These are phyloP conservation scores for Boletus eberwhitei DNA, from an alignment of 768 basidiomycete genomes.

Conservation along the genomic window DNA sequence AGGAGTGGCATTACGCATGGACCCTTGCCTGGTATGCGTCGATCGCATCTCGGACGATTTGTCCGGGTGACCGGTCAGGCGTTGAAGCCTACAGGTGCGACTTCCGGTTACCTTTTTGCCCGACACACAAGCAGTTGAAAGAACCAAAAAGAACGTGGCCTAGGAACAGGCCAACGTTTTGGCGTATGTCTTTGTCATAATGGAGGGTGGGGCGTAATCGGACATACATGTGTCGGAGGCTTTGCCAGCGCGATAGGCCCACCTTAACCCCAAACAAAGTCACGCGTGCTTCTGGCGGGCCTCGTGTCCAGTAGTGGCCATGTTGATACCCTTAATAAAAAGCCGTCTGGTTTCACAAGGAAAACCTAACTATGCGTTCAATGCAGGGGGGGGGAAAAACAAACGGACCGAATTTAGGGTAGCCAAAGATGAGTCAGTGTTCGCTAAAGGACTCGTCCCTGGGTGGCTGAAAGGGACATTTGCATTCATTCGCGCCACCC, in stretches of 20 bases:
- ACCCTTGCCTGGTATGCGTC: neutral
- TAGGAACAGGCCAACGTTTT: neutral
- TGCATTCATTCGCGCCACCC: constrained; percentile 15
- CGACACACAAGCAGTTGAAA: neutral
- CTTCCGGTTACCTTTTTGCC: neutral
- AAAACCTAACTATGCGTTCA: constrained; percentile 20
- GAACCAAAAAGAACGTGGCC: neutral
- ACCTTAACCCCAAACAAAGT: constrained; percentile 24
- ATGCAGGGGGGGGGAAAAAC: constrained; percentile 15
- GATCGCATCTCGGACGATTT: constrained; percentile 9
- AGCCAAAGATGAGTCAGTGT: constrained; percentile 6
- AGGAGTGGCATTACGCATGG: too few species aligned
- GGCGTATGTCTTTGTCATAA: neutral
- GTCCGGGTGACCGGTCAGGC: neutral
- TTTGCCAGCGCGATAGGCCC: neutral
- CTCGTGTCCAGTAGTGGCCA: constrained; percentile 21
- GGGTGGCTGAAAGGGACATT: constrained; percentile 18
- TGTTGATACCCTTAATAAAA: constrained; percentile 7
- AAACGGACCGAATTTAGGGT: constrained; percentile 11
- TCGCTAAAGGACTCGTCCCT: constrained; percentile 21
- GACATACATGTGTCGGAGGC: neutral
- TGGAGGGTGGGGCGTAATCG: neutral
- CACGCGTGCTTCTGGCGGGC: constrained; percentile 26
- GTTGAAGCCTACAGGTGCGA: neutral
- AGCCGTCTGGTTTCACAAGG: constrained; percentile 6